These are phyloP conservation scores for Candida sithepensis DNA, from an alignment of 805 yeast species.

Conservation along the genomic window DNA sequence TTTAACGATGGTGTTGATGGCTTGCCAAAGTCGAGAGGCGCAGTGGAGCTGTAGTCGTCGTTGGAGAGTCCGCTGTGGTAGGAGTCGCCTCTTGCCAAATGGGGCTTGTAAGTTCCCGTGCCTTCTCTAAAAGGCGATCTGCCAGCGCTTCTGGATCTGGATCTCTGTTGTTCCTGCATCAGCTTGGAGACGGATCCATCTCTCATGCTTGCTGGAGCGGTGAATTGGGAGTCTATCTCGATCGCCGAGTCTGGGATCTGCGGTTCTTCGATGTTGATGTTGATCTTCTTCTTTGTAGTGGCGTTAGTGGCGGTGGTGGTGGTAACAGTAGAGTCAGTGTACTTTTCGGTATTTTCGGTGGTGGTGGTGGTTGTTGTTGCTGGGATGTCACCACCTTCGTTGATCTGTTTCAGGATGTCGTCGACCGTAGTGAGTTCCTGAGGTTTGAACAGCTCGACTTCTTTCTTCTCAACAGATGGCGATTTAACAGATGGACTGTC, in stretches of 20 bases:
- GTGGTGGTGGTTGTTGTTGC: background rate
- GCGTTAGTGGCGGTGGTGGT: background rate
- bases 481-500: conserved; percentile 7
- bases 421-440: conserved; percentile 26
- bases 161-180: conserved; percentile 17
- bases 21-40: conserved; percentile 32
- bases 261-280: conserved; percentile 16
- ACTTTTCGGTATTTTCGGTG: no score
- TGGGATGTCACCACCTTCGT: conserved; percentile 23
- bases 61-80: conserved; percentile 56
- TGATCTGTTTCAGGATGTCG: conserved; percentile 31
- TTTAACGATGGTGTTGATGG: conserved; percentile 14
- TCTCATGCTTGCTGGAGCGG: conserved; percentile 43
- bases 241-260: conserved; percentile 33
- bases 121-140: conserved; percentile 27
- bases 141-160: conserved; percentile 16
- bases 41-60: conserved; percentile 33
- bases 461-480: conserved; percentile 6
- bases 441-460: conserved; percentile 20
- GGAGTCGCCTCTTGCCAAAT: conserved; percentile 75
- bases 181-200: conserved; percentile 38
- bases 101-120: conserved; percentile 43
- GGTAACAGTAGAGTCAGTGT: background rate
- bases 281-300: conserved; percentile 8
- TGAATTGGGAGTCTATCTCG: conserved; percentile 35